Base-by-base conservation (phyloP, 805 yeast genomes). In the Candida maris region DNA sequence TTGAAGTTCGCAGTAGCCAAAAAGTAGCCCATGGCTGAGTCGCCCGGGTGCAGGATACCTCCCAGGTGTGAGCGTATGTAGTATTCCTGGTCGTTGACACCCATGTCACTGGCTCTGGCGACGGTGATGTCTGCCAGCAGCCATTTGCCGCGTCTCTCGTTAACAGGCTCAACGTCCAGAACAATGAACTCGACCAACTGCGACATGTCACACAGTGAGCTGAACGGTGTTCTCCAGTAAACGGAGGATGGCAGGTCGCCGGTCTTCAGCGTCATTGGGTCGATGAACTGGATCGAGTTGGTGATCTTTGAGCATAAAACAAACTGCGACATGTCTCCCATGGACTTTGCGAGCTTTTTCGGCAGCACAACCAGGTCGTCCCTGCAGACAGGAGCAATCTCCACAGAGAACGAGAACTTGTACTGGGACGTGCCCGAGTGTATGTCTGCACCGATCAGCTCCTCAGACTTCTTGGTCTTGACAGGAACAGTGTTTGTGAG, bases 331-430 rank as follows among this genome's bases (percentile, higher is more conserved):
- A 87, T 84, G 57, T 81, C 81, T 38, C 97, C 96, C 65, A 86
- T 59, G 12, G 85, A 74, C 45, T 78, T 76, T 5, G 97, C 97
- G 49, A 91, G 62, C 56, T 81, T 83, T 58, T 82, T 81, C 20
- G 98, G 98, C 48, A 93, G 68, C 22, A 91, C 86, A 18, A 93
- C 95, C 50, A 93, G 70, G 59, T 94, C 98, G 57, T 93, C 99
- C 62, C 93, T 85, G 75, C 98, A 93, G 28, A 94, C 79, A 14
- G 98, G 98, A 2, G 85, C 95, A 49, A 93, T 80, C 65, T 93
- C 99, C 29, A 91, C 84, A 15, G 97, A 86, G 57, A 73, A 91
- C 5, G 97, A 74, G 59, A 91, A 93, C 67, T 93, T 93, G 67
- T 86, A 93, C 38, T 81, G 75, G 18, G 94, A 77, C 15, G 83